Evolutionary conservation across 257 asterid species (phyloP).

Genomic region (Nicotiana obtusifolia): DNA sequence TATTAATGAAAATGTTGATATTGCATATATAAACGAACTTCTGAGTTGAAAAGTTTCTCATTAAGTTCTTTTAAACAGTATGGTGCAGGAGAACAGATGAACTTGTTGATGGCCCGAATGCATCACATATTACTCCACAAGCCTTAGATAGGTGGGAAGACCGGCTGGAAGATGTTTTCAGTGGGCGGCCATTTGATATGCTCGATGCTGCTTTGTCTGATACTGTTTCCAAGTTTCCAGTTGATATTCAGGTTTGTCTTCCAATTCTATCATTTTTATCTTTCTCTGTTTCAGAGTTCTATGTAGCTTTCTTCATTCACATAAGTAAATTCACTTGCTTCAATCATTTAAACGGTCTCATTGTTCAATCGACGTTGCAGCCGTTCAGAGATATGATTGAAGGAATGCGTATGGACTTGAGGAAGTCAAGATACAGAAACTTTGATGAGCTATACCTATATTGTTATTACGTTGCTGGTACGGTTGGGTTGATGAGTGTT

Average conservation of each 20-base stretch:
- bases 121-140: conserved; percentile 83
- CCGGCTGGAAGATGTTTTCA: conserved; percentile 71
- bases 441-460: conserved; percentile 88
- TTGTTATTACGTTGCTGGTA: conserved; percentile 96
- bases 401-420: conserved; percentile 93
- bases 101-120: conserved; percentile 98
- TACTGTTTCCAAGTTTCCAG: conserved; percentile 69
- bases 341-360: neutral
- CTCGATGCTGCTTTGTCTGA: conserved; percentile 94
- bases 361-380: conserved; percentile 31
- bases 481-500: conserved; percentile 98
- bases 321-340: neutral
- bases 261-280: neutral
- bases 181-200: conserved; percentile 94
- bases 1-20: neutral
- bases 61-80: conserved; percentile 34
- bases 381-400: conserved; percentile 98
- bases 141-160: conserved; percentile 95
- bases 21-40: neutral
- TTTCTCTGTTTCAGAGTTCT: neutral
- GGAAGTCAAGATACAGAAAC: conserved; percentile 78
- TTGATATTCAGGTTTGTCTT: conserved; percentile 76
- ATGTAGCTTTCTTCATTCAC: neutral
- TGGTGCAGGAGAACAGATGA: conserved; percentile 99
- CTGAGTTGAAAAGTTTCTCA: neutral